Evolutionary conservation across 2,329 filamentous ascomycete species (phyloP).

Genomic region (Chalaropsis thielavioides): DNA sequence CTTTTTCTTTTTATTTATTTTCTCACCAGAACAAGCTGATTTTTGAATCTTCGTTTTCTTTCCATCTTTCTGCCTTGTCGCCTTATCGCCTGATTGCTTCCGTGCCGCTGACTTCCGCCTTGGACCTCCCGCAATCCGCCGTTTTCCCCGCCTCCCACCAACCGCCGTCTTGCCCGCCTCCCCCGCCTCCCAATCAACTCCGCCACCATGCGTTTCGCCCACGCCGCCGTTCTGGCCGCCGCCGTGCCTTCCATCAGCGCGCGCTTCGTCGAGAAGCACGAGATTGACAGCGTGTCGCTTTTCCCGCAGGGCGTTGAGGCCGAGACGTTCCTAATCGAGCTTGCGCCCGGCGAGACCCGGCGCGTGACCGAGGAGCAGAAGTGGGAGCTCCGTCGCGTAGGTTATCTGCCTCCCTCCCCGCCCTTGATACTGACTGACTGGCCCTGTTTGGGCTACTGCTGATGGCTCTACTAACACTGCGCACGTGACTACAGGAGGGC

Average conservation of each 20-base stretch:
- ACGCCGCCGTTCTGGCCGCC: conserved; percentile 38
- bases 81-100: background rate
- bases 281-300: conserved; percentile 38
- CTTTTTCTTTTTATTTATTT: conserved; percentile 7
- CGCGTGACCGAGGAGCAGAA: conserved; percentile 94
- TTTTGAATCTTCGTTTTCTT: background rate
- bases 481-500: conserved; percentile 44
- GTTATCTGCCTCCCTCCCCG: conserved; percentile 21
- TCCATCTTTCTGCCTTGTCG: background rate
- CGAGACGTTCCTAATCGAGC: conserved; percentile 63
- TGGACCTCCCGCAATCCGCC: background rate
- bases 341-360: conserved; percentile 64
- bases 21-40: background rate
- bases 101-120: background rate
- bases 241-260: conserved; percentile 41
- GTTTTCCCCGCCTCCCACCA: background rate
- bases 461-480: background rate
- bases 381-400: conserved; percentile 73
- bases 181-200: background rate
- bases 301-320: conserved; percentile 28
- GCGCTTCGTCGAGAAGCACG: conserved; percentile 37
- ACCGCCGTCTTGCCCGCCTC: background rate
- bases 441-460: too few species aligned
- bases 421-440: too few species aligned
- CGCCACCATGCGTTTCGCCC: conserved; percentile 37